Evolutionary conservation across 139 green algal species (phyloP), one percentile per base, ranked within the genome.

Genomic region (Desmodesmus armatus): DNA sequence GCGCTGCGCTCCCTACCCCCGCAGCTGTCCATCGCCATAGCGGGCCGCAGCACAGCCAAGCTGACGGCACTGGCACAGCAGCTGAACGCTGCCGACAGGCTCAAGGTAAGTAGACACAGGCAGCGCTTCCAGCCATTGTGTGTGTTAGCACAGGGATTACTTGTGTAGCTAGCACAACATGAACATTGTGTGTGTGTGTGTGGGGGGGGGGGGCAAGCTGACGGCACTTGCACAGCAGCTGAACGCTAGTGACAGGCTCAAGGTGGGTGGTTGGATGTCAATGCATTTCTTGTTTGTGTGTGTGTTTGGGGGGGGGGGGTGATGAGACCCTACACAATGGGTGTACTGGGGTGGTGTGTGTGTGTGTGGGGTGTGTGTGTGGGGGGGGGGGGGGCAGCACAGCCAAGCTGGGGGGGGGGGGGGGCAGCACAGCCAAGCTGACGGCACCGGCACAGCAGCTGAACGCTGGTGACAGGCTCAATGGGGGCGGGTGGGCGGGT

Each of bases 391-490:
- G n/a, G n/a, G n/a, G n/a, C n/a, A n/a, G n/a, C n/a, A n/a, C n/a
- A n/a, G n/a, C n/a, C n/a, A n/a, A n/a, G n/a, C n/a, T n/a, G n/a
- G n/a, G n/a, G n/a, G n/a, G n/a, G n/a, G 87, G 83, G 17, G 89
- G 90, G 11, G 70, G 90, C 25, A 82, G 73, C 75, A 60, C 35
- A 17, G 53, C 29, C 35, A 87, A 85, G 67, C 85, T 93, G 53
- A 67, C 88, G 37, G 3, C 17, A 0, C 25, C 84, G 62, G 78
- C 43, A 1, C 60, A 62, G 29, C 60, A 75, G 58, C 58, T 73
- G 25, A 25, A 39, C 6, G 41, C 58, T n/a, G 15, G 39, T 9
- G 40, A 74, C 58, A 72, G 77, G 29, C 21, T 83, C 13, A 25
- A 83, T 55, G 77, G n/a, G n/a, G n/a, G n/a, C n/a, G n/a, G n/a